These are phyloP conservation scores for Mucor piriformis DNA, from an alignment of 371 early-diverging fungal genomes.

Conservation along the genomic window DNA sequence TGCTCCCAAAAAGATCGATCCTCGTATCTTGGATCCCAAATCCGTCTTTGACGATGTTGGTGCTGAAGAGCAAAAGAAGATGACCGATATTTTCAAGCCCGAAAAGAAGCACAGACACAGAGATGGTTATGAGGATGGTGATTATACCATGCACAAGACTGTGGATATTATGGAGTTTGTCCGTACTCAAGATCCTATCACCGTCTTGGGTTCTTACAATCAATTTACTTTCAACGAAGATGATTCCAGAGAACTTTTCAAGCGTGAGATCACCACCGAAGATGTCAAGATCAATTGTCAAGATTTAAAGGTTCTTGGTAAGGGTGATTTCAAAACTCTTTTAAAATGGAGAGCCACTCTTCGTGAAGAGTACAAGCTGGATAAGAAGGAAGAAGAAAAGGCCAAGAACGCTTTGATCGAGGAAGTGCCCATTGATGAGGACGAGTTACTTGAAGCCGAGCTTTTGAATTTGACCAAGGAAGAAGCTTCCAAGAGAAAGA, in stretches of 20 bases:
- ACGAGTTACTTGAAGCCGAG: slow-evolving; percentile 59
- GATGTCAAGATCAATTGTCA: slow-evolving; percentile 78
- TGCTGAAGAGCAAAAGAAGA: slow-evolving; percentile 48
- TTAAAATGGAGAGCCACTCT: slow-evolving; percentile 87
- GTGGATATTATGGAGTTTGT: slow-evolving; percentile 81
- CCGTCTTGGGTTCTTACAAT: slow-evolving; percentile 76
- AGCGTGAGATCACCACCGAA: slow-evolving; percentile 74
- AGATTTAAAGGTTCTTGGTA: slow-evolving; percentile 93
- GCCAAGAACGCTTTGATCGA: slow-evolving; percentile 37
- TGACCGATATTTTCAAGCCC: slow-evolving; percentile 78
- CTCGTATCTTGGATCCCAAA: slow-evolving; percentile 92
- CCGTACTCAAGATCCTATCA: slow-evolving; percentile 74
- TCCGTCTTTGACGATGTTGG: slow-evolving; percentile 93
- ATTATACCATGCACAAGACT: slow-evolving; percentile 81
- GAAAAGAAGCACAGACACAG: slow-evolving; percentile 88
- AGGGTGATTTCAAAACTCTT: slow-evolving; percentile 87
- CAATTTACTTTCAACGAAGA: slow-evolving; percentile 73
- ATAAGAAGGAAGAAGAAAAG: slow-evolving; percentile 56
- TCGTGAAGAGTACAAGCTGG: slow-evolving; percentile 55
- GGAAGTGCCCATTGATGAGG: slow-evolving; percentile 62
- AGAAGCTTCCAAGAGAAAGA: slow-evolving; percentile 62
- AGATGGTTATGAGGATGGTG: slow-evolving; percentile 96
- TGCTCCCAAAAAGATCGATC: slow-evolving; percentile 96
- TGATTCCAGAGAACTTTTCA: slow-evolving; percentile 58
- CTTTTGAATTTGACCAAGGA: slow-evolving; percentile 62